Evolutionary conservation across 225 moss, liverwort and hornwort species (phyloP).

Genomic region (Rhytidiadelphus loreus): DNA sequence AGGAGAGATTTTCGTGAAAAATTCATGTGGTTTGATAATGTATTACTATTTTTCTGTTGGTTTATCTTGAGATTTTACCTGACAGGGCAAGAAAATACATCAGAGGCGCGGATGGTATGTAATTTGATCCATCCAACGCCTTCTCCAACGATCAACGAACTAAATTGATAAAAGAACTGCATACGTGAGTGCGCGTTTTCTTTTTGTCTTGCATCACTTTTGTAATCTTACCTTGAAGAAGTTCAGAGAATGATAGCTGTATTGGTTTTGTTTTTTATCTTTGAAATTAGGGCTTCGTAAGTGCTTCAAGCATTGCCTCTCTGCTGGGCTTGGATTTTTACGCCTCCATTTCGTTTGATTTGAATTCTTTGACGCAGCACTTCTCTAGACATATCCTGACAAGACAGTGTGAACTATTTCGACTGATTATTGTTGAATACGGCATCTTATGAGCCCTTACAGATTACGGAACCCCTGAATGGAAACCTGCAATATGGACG

Average conservation of each 20-base stretch:
- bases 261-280: not conserved
- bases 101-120: not conserved
- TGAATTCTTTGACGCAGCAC: not conserved
- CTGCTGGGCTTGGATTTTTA: not conserved
- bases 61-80: not conserved
- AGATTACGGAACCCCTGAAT: not conserved
- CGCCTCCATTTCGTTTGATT: not conserved
- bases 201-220: not conserved
- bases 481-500: not conserved
- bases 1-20: not conserved
- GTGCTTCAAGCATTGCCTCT: not conserved
- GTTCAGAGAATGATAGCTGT: not conserved
- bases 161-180: not conserved
- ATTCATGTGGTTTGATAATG: not conserved
- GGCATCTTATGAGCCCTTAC: not conserved
- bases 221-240: not conserved
- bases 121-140: not conserved
- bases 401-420: not conserved
- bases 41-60: not conserved
- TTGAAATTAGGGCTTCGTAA: not conserved
- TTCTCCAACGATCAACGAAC: not conserved
- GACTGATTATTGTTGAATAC: not conserved
- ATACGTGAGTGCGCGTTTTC: not conserved
- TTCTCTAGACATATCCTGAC: not conserved
- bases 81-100: not conserved